phyloP scores from a whole-genome alignment of 2,329 filamentous ascomycete species.

The Nothophoma quercina region DNA sequence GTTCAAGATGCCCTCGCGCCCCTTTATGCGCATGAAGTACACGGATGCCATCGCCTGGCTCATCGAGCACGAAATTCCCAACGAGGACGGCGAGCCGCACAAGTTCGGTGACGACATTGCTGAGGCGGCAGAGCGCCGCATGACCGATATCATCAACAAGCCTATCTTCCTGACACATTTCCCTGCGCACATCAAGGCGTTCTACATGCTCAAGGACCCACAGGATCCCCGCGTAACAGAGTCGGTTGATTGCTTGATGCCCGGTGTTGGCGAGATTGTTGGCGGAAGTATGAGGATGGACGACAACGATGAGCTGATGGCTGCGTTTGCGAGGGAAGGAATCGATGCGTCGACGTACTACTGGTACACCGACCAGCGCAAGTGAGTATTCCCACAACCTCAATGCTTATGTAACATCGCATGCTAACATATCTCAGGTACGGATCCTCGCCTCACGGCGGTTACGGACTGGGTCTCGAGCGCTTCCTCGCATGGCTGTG shows the following conservation, averaged over 20 bases:
- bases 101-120: conserved; percentile 97
- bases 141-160: conserved; percentile 96
- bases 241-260: conserved; percentile 87
- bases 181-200: conserved; percentile 96
- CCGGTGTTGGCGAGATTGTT: conserved; percentile 95
- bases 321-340: conserved; percentile 84
- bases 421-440: conserved; percentile 65
- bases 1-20: conserved; percentile 81
- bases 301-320: conserved; percentile 83
- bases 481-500: conserved; percentile 75
- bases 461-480: conserved; percentile 92
- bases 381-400: conserved; percentile 65
- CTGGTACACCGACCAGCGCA: conserved; percentile 98
- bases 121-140: conserved; percentile 92
- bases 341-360: conserved; percentile 89
- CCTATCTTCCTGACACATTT: conserved; percentile 98
- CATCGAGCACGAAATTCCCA: conserved; percentile 84
- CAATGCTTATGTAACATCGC: background rate
- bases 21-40: conserved; percentile 96
- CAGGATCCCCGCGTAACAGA: conserved; percentile 86
- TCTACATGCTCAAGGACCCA: conserved; percentile 95
- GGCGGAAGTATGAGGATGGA: conserved; percentile 97
- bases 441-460: conserved; percentile 88
- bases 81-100: conserved; percentile 91
- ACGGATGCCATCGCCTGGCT: conserved; percentile 94